Base-by-base conservation (phyloP, 2,329 filamentous ascomycete species). In the Gremmenia infestans region DNA sequence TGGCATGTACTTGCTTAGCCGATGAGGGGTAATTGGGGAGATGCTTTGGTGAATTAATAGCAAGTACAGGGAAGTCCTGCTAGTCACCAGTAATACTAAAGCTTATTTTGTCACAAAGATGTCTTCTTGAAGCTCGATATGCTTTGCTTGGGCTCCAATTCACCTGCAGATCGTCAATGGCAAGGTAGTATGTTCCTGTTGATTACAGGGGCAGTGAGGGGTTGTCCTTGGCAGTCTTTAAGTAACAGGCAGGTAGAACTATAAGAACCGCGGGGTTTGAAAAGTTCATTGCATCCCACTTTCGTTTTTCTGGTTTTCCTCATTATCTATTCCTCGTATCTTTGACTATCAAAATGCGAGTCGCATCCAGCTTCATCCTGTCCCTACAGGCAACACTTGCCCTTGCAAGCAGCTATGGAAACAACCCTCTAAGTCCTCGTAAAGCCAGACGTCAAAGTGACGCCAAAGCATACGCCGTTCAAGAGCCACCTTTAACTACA, bases 401-500 rank as follows among this genome's bases (percentile, higher is more conserved):
- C 19, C n/a, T 45, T 11, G 42, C 42, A 17, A 45, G 42, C 12
- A 25, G n/a, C 19, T 22, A 45, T 45, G 42, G 7, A 14, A 45
- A 15, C 8, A 25, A 25, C 5, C 9, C 2, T 32, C 19, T 15
- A 4, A 45, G 19, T 19, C 4, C 42, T 17, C 1, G 19, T 5
- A 45, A 45, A 11, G n/a, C 19, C 19, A 19, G 42, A 45, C n/a
- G 42, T 12, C n/a, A 45, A 45, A 45, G 2, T 22, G 22, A 48
- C 12, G 48, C 14, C 15, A 59, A 46, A 17, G 19, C 35, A 25
- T 74, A 80, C 70, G 56, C 69, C 35, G 63, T 69, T 2, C 70
- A 76, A 48, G 56, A 68, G 28, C 72, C 73, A n/a, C 74, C 74
- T 4, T 63, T 76, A 48, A 71, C 69, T 14, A 77, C 74, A 1